Percentiles rank a stretch among this genome's conserved stretches.
Conservation (phyloP, 176 grass and related monocot genomes). For the Oryza meyeriana region DNA sequence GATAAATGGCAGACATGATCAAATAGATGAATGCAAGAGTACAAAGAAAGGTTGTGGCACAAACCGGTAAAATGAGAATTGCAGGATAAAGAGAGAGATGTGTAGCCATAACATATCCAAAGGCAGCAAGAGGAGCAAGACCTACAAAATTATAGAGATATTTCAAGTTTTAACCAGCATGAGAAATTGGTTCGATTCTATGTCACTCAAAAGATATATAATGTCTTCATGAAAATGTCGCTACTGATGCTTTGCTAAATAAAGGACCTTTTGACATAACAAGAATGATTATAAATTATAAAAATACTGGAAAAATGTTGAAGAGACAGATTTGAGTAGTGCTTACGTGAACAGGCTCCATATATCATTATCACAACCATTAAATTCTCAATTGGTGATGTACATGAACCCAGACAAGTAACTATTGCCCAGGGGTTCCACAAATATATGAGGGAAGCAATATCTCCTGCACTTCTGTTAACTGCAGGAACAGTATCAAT, state of each 20-base stretch:
- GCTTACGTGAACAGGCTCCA: slow-evolving; percentile 88
- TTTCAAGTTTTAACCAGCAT: slow-evolving; percentile 32
- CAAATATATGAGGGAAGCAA: slow-evolving; percentile 89
- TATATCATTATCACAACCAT: slow-evolving; percentile 83
- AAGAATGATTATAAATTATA: neutral
- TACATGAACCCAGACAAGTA: slow-evolving; percentile 82
- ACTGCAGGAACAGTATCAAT: slow-evolving; percentile 37
- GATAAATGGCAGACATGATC: neutral
- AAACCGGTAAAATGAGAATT: slow-evolving; percentile 84
- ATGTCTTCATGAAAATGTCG: slow-evolving; percentile 16
- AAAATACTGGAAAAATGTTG: neutral
- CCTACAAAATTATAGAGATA: slow-evolving; percentile 45
- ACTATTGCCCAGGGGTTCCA: slow-evolving; percentile 96
- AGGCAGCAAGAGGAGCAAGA: slow-evolving; percentile 78
- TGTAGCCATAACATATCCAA: slow-evolving; percentile 93
- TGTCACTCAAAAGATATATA: neutral
- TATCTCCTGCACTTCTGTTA: slow-evolving; percentile 57
- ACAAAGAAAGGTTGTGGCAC: slow-evolving; percentile 14
- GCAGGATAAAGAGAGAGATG: slow-evolving; percentile 87
- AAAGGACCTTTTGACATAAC: neutral
- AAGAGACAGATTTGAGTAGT: neutral
- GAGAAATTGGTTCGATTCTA: slow-evolving; percentile 22
- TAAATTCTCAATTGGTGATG: slow-evolving; percentile 93
- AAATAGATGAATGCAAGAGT: slow-evolving; percentile 19
- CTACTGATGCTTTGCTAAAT: slow-evolving; percentile 4